Base-by-base conservation (phyloP, 2,329 filamentous ascomycete genomes). In the Bipolaris zeicola region DNA sequence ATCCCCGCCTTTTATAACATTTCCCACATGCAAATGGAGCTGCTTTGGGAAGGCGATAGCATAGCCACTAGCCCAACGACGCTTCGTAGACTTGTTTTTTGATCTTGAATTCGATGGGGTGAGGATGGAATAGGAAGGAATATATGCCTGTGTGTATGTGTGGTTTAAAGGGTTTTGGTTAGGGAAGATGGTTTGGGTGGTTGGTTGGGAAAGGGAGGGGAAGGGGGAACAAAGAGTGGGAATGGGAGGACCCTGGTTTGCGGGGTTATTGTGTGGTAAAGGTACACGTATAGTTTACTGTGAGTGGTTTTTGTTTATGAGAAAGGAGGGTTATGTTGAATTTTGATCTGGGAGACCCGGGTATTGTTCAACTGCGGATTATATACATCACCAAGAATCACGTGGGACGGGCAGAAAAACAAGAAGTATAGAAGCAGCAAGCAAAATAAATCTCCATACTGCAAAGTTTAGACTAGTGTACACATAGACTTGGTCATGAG, bases 21-120 rank as follows among this genome's bases (percentile, higher is more conserved):
- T 44, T n/a, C 37, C 38, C 26, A 28, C 3, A 10, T 28, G 24
- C 24, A 14, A 14, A 20, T 16, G 16, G 16, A 16, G 11, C n/a
- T 20, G 11, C n/a, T 10, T 38, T 28, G 74, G 73, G 74, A 76
- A 75, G 71, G 71, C 71, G 67, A 64, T 71, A 72, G 64, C 67
- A 71, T 77, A 75, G 38, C 74, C 74, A 76, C 74, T 76, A 69
- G 63, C 63, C 73, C 52, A 76, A 66, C 50, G 58, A 52, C 66
- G 73, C 73, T 64, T 43, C 28, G 48, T 49, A 33, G 42, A 48
- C 48, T 7, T 13, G n/a, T 54, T 42, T 44, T 24, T 22, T 22
- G n/a, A 16, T 28, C 26, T 28, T 10, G 41, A 22, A 20, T 24
- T 31, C 31, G 41, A 44, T 47, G 46, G 11, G 18, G 1, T 10